A percentile compares a stretch with the other conserved stretches of the same genome.
phyloP scores from a whole-genome alignment of 1,139 yeast species.

The Entelexis sorbosivorans region DNA sequence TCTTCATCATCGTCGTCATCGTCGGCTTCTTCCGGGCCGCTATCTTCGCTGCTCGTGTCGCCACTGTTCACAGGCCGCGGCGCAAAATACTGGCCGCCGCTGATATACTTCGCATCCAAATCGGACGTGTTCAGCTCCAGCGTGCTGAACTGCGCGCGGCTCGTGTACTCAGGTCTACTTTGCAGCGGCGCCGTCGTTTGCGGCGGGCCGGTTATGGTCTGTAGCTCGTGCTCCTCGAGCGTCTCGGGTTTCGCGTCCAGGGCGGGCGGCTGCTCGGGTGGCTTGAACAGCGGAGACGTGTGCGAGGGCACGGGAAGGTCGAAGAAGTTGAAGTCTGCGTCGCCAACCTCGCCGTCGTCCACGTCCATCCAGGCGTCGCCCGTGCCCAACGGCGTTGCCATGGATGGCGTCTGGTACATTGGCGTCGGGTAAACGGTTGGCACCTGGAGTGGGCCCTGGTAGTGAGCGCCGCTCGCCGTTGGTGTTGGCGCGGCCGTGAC shows the following conservation, averaged over 20 bases:
- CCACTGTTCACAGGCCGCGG: constrained; percentile 1
- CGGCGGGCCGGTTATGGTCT: background rate
- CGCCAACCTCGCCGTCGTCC: constrained; percentile 20
- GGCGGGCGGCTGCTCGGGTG: background rate
- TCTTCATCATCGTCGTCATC: constrained; percentile 2
- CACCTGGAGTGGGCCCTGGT: background rate
- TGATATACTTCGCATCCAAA: constrained; percentile 21
- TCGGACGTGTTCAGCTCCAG: constrained; percentile 1
- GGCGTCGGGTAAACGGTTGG: constrained; percentile 19
- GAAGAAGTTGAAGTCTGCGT: constrained; percentile 24
- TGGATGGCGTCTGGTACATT: constrained; percentile 12
- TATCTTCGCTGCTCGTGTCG: background rate
- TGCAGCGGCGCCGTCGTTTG: background rate
- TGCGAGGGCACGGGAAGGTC: constrained; percentile 18
- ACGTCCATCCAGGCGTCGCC: constrained; percentile 17
- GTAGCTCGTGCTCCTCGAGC: background rate
- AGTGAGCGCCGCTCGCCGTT: background rate
- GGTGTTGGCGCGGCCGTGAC: constrained; percentile 10
- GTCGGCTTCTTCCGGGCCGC: background rate
- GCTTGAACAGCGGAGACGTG: background rate
- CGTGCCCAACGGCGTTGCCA: constrained; percentile 7
- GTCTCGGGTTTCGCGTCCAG: background rate
- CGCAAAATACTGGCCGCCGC: constrained; percentile 23
- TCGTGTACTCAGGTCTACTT: background rate
- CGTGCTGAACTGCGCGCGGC: constrained; percentile 11